Evolutionary conservation across 139 green algal species (phyloP), one percentile per base, ranked within the genome.

Genomic region (Pedinophyceae sp.): DNA sequence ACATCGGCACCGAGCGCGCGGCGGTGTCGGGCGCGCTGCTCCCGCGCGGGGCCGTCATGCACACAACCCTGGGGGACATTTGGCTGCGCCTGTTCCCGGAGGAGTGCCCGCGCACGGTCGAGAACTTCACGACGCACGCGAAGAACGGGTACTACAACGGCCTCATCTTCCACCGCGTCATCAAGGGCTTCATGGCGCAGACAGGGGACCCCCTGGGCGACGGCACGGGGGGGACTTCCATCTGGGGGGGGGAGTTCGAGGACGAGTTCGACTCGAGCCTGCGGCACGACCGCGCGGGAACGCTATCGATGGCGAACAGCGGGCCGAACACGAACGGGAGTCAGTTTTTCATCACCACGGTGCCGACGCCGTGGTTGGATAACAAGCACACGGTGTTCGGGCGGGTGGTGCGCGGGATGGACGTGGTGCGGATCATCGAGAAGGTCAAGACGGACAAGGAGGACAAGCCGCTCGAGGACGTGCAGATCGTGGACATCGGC

Each of bases 171-270:
- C 92, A 99, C 69, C 70, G 90, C 15, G 79, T 98, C 15, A 97
- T 98, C 64, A 94, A 95, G 67, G 83, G 83, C 45, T 98, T 98
- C 85, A 95, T 95, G 88, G 59, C 95, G 13, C 89, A 97, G 60
- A 93, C 82, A 3, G 88, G 71, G 6, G 74, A 77, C 55, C 67
- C 72, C 1, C 52, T 80, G 6, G 84, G 90, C 19, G 87, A 98
- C 57, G 92, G 92, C 38, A 98, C 92, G 1, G 92, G 92, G 2
- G 92, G 92, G 20, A 72, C 87, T 64, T 93, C 77, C 52, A 95
- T 98, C 29, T 99, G 92, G 92, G 92, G 92, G 4, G 75, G 69
- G 2, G 86, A 97, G 58, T 99, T 99, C 72, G 80, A 88, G 57
- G 92, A 99, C 64, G 92, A 99, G 64, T 93, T 97, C 68, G 60